A percentile compares a stretch with the other conserved stretches of the same genome.
Conservation (phyloP, 805 yeast species). For the Kazachstania viticola region DNA sequence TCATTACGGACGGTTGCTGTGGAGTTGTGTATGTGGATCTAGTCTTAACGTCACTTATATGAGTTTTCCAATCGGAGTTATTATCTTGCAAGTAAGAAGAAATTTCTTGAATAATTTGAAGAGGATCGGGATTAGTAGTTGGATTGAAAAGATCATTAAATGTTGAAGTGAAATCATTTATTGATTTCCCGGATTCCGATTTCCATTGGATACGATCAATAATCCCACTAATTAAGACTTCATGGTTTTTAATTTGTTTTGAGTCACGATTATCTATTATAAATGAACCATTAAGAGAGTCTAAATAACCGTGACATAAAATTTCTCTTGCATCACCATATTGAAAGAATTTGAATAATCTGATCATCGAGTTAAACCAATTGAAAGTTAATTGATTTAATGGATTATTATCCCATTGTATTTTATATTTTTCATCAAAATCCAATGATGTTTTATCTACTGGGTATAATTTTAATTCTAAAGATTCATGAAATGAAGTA, state of each 20-base stretch:
- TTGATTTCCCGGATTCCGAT: background rate
- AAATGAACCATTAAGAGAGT: constrained; percentile 10
- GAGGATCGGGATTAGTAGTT: background rate
- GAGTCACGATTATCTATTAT: too few relatives aligned
- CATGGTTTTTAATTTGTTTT: constrained; percentile 10
- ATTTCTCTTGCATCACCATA: constrained; percentile 51
- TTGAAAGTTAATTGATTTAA: constrained; percentile 16
- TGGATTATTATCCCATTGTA: constrained; percentile 1
- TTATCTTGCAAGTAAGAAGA: background rate
- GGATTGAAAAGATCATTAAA: constrained; percentile 1
- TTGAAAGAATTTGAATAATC: constrained; percentile 32
- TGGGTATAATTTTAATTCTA: constrained; percentile 40
- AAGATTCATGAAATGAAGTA: constrained; percentile 31
- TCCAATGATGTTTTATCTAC: constrained; percentile 8
- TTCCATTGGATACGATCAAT: constrained; percentile 39
- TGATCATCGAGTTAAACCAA: constrained; percentile 34
- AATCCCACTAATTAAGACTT: constrained; percentile 49
- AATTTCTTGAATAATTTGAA: background rate
- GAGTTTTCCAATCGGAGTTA: constrained; percentile 11
- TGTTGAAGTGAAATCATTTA: background rate
- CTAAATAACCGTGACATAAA: constrained; percentile 40
- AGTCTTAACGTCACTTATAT: constrained; percentile 52
- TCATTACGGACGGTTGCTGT: constrained; percentile 35
- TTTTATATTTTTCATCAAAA: constrained; percentile 12
- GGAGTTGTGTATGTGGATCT: constrained; percentile 37